Base-by-base conservation (phyloP, 176 grass and related monocot genomes). In the Alloteropsis semialata region DNA sequence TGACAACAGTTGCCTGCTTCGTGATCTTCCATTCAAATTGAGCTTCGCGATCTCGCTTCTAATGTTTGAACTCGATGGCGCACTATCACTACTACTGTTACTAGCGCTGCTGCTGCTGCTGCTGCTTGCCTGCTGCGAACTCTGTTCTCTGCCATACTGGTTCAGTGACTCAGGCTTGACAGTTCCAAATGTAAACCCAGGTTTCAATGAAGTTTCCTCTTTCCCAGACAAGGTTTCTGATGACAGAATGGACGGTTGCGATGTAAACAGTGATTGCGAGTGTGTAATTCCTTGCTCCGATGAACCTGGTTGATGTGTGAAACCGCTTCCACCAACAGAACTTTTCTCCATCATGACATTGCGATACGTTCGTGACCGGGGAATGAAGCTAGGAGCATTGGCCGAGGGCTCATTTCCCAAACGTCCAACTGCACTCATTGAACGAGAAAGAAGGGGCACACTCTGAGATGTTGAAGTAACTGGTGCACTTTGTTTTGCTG, bases 301-400 rank as follows among this genome's bases (percentile, higher is more conserved):
- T 6, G 76, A 91, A 81, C 75, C 79, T 65, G 79, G 28, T 18
- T 84, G 79, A 27, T 88, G 69, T 60, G 58, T 73, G 3, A 38
- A 67, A 90, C 50, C 16, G 68, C 81, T 85, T 43, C 71, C 82
- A 75, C 75, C 51, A 57, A 54, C 71, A 63, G 89, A 84, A 81
- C 59, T 58, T 82, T 82, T 90, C 44, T 94, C 91, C 71, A 93
- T 96, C 77, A 96, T 99, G n/a, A 93, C 96, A 91, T 88, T 99
- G 53, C 84, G 85, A 79, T 99, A 99, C 65, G 93, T 94, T 77
- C 88, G 81, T 70, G 93, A 92, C 49, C 80, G 84, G 25, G 96
- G 96, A 79, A 76, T 82, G 56, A 82, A 93, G 71, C 84, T 91
- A 51, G 93, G 74, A 78, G 87, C 89, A 88, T 66, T 87, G 2